Evolutionary conservation across 352 stramenopile genomes (phyloP), one percentile per base, ranked within the genome.

Genomic region (Phytophthora tentaculata): DNA sequence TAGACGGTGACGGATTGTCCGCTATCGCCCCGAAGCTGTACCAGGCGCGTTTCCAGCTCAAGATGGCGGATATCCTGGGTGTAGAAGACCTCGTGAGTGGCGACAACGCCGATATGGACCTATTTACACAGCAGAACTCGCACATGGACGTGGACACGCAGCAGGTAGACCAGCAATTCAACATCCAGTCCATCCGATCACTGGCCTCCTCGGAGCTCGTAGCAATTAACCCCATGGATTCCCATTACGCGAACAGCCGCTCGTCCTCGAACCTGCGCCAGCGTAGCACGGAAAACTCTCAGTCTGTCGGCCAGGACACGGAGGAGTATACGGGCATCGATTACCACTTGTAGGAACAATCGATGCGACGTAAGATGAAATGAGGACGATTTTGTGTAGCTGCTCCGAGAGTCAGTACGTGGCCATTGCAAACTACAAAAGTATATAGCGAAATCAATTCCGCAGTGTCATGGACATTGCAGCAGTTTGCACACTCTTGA

Each of bases 121-220:
- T 92, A 50, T 90, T 92, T 68, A 90, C 84, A 35, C 85, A 94
- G 67, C 88, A 96, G 70, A 93, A 92, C 70, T 92, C 84, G 49
- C 88, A 96, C 76, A 96, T 96, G 88, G 88, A 96, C 61, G 69
- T 96, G 16, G 85, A 94, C 51, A 92, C 84, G 47, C 71, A 80
- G 28, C 80, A 84, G 60, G 77, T 76, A 28, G 78, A 86, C 60
- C 76, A 85, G 24, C 76, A 83, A 52, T 75, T 80, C 19, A 72
- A 80, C 24, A 76, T 92, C n/a, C 81, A 91, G 53, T 89, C 81
- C 10, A 81, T 94, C 44, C 84, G 86, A 32, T 88, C 83, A 63
- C 67, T 94, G 43, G 63, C 77, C 29, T 88, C 84, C 16, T 84
- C 76, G 16, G 86, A 94, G 60, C 82, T 91, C 26, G 75, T 90